Base-by-base conservation (phyloP, 345 rosid species). In the Pseudoturritis turrita region DNA sequence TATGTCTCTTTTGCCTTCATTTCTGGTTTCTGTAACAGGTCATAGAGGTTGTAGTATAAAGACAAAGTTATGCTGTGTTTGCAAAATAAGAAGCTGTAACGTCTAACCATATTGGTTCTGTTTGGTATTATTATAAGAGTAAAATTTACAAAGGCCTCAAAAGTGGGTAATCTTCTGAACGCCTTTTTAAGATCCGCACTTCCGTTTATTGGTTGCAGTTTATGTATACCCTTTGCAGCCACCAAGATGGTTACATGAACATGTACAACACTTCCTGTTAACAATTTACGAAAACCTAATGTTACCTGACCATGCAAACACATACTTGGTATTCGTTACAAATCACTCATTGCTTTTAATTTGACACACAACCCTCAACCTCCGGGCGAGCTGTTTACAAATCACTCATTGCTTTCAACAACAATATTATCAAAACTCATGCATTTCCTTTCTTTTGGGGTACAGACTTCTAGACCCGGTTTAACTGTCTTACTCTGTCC, bases 231-330 rank as follows among this genome's bases (percentile, higher is more conserved):
- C 67, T 87, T 82, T 47, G 86, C 91, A 78, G 96, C 97, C 64
- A 87, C 91, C 83, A 91, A 65, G 25, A 89, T 78, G 25, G 97
- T 89, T 79, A 89, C 79, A 92, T 91, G 86, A 45, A n/a, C 64
- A 35, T 22, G 33, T 3, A 68, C 51, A 71, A 25, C n/a, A 25
- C 22, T 46, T n/a, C 43, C 5, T 17, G 17, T 43, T 18, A 19
- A 47, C 14, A 3, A 45, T 19, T 17, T 29, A 29, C 33, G 33
- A 29, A 28, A 43, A 15, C 19, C 19, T 6, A 29, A 29, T 29
- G 33, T 29, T 29, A 29, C 33, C 6, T 29, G 33, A 1, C 33
- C 33, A 0, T 29, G 33, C 47, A 43, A 43, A 43, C 8, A 43
- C 17, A 18, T 8, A n/a, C 2, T 43, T 44, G 10, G 2, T 25